phyloP scores from a whole-genome alignment of 2,329 filamentous ascomycete species.

The Paraconiothyrium brasiliense region DNA sequence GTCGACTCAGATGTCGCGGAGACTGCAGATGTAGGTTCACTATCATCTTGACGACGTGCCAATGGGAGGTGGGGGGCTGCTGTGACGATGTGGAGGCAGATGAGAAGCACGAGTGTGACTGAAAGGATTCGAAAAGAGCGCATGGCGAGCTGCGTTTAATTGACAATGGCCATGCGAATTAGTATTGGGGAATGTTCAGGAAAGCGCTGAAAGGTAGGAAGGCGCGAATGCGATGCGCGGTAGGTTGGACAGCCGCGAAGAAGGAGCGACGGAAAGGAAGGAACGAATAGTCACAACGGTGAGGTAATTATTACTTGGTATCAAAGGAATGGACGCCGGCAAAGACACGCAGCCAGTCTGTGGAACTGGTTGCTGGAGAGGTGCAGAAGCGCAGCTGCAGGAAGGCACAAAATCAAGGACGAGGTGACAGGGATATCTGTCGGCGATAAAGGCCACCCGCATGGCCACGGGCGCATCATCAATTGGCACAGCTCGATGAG shows the following conservation, averaged over 20 bases:
- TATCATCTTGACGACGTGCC: slow-evolving; percentile 42
- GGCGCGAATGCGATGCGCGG: slow-evolving; percentile 15
- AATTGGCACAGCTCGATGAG: slow-evolving; percentile 30
- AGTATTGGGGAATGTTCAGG: slow-evolving; percentile 20
- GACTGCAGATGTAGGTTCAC: slow-evolving; percentile 23
- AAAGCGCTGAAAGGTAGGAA: slow-evolving; percentile 16
- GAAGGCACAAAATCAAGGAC: slow-evolving; percentile 18
- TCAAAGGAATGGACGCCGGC: slow-evolving; percentile 35
- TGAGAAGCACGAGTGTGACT: slow-evolving; percentile 35
- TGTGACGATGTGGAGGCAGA: slow-evolving; percentile 36
- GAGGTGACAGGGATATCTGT: slow-evolving; percentile 27
- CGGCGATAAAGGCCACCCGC: slow-evolving; percentile 33
- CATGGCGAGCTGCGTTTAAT: slow-evolving; percentile 38
- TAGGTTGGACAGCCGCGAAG: slow-evolving; percentile 8
- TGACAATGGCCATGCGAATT: slow-evolving; percentile 39
- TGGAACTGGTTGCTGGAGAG: slow-evolving; percentile 34
- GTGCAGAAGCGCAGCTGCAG: slow-evolving; percentile 30
- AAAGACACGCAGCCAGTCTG: slow-evolving; percentile 34
- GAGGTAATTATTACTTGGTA: slow-evolving; percentile 31
- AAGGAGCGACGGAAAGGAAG: slow-evolving; percentile 28
- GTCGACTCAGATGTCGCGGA: slow-evolving; percentile 21
- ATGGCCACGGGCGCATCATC: slow-evolving; percentile 35
- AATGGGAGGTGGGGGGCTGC: slow-evolving; percentile 35
- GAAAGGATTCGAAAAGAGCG: slow-evolving; percentile 37
- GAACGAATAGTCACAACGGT: slow-evolving; percentile 23